Conservation (phyloP, 257 asterid species). For the Henckelia pumila region DNA sequence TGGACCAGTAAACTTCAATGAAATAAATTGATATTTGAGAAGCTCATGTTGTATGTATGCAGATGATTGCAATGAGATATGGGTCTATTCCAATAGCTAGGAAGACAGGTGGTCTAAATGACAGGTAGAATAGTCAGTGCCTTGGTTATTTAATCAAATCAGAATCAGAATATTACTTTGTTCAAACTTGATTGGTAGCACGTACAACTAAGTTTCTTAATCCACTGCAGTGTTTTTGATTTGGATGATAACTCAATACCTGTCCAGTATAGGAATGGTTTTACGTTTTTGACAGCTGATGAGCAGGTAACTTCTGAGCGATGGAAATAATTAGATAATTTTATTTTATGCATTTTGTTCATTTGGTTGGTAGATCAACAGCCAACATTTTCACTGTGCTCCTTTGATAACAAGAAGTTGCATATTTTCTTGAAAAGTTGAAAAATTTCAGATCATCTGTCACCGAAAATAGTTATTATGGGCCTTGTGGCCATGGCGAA, state of each 20-base stretch:
- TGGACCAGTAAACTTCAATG: constrained; percentile 5
- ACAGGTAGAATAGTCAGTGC: constrained; percentile 52
- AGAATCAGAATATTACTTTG: not conserved
- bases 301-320: constrained; percentile 55
- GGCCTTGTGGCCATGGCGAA: not conserved
- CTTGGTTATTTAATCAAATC: constrained; percentile 10
- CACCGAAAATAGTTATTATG: constrained; percentile 3
- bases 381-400: not conserved
- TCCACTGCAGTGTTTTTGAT: constrained; percentile 78
- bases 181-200: not conserved
- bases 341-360: not conserved
- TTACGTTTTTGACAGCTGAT: constrained; percentile 69
- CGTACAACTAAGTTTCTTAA: constrained; percentile 19
- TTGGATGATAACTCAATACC: constrained; percentile 78
- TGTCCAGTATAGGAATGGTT: constrained; percentile 78
- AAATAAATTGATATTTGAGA: constrained; percentile 12
- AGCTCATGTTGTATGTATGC: constrained; percentile 22
- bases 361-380: not conserved
- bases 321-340: constrained; percentile 1
- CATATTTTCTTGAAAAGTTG: constrained; percentile 6
- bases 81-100: constrained; percentile 88
- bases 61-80: constrained; percentile 99
- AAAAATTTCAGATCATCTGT: constrained; percentile 7
- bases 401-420: not conserved
- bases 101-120: constrained; percentile 94